Conservation (phyloP, 345 rosid genomes). For the Turritis glabra region DNA sequence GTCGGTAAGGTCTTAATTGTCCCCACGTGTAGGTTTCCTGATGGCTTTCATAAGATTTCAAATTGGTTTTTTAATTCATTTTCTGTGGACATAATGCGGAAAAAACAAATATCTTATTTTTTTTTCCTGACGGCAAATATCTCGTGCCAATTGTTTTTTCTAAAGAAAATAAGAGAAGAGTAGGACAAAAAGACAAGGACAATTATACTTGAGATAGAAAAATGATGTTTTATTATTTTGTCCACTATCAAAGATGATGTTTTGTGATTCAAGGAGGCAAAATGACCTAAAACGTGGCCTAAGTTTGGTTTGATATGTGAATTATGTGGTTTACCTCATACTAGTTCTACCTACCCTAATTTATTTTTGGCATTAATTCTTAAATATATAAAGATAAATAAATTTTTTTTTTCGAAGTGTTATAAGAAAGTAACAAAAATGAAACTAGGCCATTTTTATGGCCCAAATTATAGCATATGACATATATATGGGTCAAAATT, state of each 20-base stretch:
- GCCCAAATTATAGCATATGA: no score
- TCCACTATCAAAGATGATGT: slow-evolving; percentile 20
- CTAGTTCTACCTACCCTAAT: background rate
- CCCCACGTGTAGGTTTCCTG: slow-evolving; percentile 26
- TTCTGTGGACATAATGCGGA: slow-evolving; percentile 2
- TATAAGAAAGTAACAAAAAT: background rate
- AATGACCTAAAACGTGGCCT: slow-evolving; percentile 14
- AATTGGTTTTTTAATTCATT: background rate
- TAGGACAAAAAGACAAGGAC: background rate
- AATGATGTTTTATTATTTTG: slow-evolving; percentile 1
- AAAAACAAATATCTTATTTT: no score
- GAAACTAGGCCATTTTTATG: no score
- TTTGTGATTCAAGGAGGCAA: slow-evolving; percentile 2
- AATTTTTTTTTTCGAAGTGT: background rate
- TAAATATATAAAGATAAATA: background rate
- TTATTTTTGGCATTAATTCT: background rate
- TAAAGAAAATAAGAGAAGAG: background rate
- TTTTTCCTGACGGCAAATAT: no score
- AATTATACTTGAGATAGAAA: background rate
- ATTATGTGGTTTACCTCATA: slow-evolving; percentile 12
- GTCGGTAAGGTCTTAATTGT: slow-evolving; percentile 27
- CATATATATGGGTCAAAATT: no score
- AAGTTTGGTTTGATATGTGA: slow-evolving; percentile 7
- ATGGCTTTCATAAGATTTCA: slow-evolving; percentile 12
- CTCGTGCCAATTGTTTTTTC: slow-evolving; percentile 4